Evolutionary conservation across 2,329 filamentous ascomycete species (phyloP), one percentile per base, ranked within the genome.

Genomic region (Ilyonectria robusta): DNA sequence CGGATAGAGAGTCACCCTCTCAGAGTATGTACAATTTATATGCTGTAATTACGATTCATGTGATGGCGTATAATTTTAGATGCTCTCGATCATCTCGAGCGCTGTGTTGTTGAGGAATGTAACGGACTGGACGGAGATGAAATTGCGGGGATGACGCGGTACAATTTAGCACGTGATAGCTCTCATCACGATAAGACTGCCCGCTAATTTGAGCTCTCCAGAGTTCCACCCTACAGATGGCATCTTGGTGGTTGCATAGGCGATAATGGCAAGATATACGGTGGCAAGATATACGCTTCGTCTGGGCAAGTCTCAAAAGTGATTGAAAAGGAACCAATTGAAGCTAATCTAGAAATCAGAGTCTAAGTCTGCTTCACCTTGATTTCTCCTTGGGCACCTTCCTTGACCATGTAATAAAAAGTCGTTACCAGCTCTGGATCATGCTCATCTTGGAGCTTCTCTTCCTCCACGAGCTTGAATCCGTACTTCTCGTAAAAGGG

Each of bases 321-420:
- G 6, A 2, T 42, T 42, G 40, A 7, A 5, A n/a, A 17, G n/a
- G 15, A 42, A n/a, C 40, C 8, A 7, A n/a, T 6, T 6, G 26
- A 42, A 8, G 6, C 15, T n/a, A 17, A n/a, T 42, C 40, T 8
- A 42, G 3, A n/a, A n/a, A n/a, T 8, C 2, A 42, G 6, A n/a
- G n/a, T n/a, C 40, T n/a, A 42, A 15, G n/a, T 42, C 1, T n/a
- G 15, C 7, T 42, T 42, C 6, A 3, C n/a, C 40, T 42, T 42
- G 4, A 42, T n/a, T n/a, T 8, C 40, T n/a, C 40, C 40, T 42
- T 8, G 40, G 23, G 8, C 7, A 23, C 17, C 31, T 31, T 57
- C 60, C 33, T 46, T 63, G n/a, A 63, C 46, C 61, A 63, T 63
- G 26, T 58, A 63, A 35, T 51, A 58, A 53, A 63, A 63, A 1